Base-by-base conservation (phyloP, 768 basidiomycete species). In the Russula emetica region DNA sequence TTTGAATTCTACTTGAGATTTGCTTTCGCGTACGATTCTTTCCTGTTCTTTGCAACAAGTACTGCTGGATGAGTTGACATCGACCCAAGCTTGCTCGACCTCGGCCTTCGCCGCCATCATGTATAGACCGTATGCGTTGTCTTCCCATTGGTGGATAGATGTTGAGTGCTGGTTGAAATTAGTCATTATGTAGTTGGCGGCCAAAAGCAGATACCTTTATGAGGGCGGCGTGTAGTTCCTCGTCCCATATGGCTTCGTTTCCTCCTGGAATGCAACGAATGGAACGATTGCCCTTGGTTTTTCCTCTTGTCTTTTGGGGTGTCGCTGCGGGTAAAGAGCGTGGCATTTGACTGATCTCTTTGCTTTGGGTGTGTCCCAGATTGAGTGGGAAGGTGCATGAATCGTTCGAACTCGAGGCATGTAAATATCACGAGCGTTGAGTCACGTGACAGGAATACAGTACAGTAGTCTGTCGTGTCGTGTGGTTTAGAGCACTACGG, bases 31-130 rank as follows among this genome's bases (percentile, higher is more conserved):
- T 76, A 18, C 76, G 74, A 62, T 70, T 75, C 64, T 72, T 76
- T 16, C 76, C 76, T 16, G 76, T 76, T 63, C 75, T 76, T 53
- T 77, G 73, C 26, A 75, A 61, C 36, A 76, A 71, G 51, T 78
- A 76, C 0, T 75, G 74, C 34, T 78, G 76, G 38, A 76, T 78
- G 24, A 76, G 71, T 64, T 76, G 76, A 66, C 77, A 76, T 22
- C 76, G 75, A 56, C 76, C 76, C 60, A 78, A 61, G 55, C 61
- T 62, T 42, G 64, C 36, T 18, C 34, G 54, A 30, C 47, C 36
- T 14, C 28, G 54, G 30, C 47, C 30, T 30, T 55, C 55, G 49
- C 26, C 40, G 14, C 59, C 55, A 28, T 56, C 54, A 44, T 54
- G 60, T n/a, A 58, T 30, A 10, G 65, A 52, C 24, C 66, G 62